Percentiles rank a stretch among this genome's conserved stretches.
Conservation (phyloP, 2,329 filamentous ascomycete genomes). For the Calonectria pseudoturangicola region DNA sequence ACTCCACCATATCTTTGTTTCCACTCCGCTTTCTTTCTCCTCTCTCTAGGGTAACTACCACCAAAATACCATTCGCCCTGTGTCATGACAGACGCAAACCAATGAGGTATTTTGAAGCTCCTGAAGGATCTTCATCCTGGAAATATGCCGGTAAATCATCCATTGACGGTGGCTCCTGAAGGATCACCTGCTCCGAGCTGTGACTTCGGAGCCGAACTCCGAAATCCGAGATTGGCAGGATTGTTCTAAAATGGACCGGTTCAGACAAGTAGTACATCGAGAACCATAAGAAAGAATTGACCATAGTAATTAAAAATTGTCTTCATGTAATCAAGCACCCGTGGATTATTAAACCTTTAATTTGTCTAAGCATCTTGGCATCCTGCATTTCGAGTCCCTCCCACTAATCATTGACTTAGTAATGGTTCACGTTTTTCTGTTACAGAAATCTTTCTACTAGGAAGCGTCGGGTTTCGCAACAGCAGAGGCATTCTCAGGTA, state of each 20-base stretch:
- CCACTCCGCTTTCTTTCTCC: no score
- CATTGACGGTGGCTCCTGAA: background rate
- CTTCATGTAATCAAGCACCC: background rate
- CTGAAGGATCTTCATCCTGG: background rate
- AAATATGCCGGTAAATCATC: background rate
- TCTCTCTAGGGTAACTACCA: background rate
- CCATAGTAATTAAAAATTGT: no score
- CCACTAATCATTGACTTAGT: constrained; percentile 14
- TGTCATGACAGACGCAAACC: background rate
- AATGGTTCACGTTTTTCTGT: background rate
- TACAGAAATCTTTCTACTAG: background rate
- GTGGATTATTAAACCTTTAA: background rate
- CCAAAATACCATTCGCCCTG: background rate
- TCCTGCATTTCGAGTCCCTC: background rate
- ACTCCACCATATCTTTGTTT: no score
- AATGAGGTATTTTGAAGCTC: background rate
- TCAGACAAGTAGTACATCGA: no score
- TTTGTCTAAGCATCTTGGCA: background rate
- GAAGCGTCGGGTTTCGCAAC: background rate
- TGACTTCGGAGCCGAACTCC: background rate
- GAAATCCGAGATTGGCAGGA: background rate
- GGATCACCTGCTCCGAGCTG: background rate
- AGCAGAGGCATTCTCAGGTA: background rate
- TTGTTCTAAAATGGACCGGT: background rate
- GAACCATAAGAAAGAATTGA: no score